These are phyloP conservation scores for Cryphonectria japonica DNA, from an alignment of 2,329 filamentous ascomycete species.

Conservation along the genomic window DNA sequence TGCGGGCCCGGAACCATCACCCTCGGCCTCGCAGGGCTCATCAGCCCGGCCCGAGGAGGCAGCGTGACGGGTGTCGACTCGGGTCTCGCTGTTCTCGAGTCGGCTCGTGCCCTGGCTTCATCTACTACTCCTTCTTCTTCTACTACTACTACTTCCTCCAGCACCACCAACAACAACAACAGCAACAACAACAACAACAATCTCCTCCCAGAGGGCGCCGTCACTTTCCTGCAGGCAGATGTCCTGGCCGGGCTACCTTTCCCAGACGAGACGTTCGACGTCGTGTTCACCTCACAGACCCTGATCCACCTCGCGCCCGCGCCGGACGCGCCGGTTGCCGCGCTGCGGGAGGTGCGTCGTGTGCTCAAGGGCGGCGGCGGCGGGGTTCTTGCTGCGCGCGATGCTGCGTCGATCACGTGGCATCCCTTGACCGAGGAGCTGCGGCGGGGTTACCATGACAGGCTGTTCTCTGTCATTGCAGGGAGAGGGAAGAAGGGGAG, in stretches of 20 bases:
- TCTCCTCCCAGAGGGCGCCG: not conserved
- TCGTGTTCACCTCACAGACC: slow-evolving; percentile 38
- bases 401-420: slow-evolving; percentile 32
- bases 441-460: not conserved
- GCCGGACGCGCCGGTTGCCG: slow-evolving; percentile 30
- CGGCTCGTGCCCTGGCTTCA: slow-evolving; percentile 2
- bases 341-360: slow-evolving; percentile 38
- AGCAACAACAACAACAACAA: too few species aligned
- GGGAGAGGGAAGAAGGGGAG: not conserved
- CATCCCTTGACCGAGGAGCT: slow-evolving; percentile 11
- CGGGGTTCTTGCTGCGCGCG: slow-evolving; percentile 37
- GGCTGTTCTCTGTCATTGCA: not conserved
- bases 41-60: slow-evolving; percentile 1
- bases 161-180: too few species aligned
- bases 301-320: slow-evolving; percentile 34
- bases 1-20: slow-evolving; percentile 27
- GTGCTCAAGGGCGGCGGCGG: slow-evolving; percentile 37
- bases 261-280: slow-evolving; percentile 36
- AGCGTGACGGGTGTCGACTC: slow-evolving; percentile 21
- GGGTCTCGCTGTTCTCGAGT: slow-evolving; percentile 9
- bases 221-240: slow-evolving; percentile 19
- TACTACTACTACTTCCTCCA: too few species aligned
- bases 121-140: too few species aligned
- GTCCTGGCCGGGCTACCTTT: slow-evolving; percentile 39
- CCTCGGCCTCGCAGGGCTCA: slow-evolving; percentile 15